phyloP scores from a whole-genome alignment of 352 stramenopile species.

The Aphanomyces euteiches region DNA sequence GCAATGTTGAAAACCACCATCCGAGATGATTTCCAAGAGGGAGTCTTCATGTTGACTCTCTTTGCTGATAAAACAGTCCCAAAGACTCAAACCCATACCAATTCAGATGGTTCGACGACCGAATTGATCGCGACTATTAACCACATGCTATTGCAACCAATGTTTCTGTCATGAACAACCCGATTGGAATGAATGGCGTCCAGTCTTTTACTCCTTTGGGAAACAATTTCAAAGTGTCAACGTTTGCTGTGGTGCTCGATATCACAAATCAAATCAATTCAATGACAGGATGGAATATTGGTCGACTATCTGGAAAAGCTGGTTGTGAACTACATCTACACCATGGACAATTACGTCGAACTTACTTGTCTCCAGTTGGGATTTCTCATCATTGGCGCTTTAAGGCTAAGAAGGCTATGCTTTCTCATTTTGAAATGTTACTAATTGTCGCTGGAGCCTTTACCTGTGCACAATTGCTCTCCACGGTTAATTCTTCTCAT shows the following conservation, averaged over 20 bases:
- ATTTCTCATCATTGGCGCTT: neutral
- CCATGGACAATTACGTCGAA: slow-evolving; percentile 8
- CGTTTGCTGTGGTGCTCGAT: no score
- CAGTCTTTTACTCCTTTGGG: neutral
- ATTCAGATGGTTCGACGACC: slow-evolving; percentile 8
- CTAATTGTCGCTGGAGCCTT: no score
- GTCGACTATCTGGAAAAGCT: neutral
- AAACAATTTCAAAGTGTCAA: no score
- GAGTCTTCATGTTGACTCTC: neutral
- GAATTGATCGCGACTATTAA: neutral
- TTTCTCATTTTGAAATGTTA: no score
- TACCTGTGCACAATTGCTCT: no score
- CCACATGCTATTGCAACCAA: neutral
- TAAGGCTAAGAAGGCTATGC: neutral
- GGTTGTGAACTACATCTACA: slow-evolving; percentile 1
- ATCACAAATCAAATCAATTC: no score
- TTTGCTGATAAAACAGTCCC: neutral
- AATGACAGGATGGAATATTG: neutral
- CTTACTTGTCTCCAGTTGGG: neutral
- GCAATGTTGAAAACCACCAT: slow-evolving; percentile 8
- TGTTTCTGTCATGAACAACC: neutral
- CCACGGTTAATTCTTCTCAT: no score
- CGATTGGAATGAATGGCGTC: slow-evolving; percentile 17
- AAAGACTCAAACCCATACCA: neutral
- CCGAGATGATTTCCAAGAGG: neutral